These are phyloP conservation scores for Colletotrichum horii DNA, from an alignment of 2,329 filamentous ascomycete species.

Conservation along the genomic window DNA sequence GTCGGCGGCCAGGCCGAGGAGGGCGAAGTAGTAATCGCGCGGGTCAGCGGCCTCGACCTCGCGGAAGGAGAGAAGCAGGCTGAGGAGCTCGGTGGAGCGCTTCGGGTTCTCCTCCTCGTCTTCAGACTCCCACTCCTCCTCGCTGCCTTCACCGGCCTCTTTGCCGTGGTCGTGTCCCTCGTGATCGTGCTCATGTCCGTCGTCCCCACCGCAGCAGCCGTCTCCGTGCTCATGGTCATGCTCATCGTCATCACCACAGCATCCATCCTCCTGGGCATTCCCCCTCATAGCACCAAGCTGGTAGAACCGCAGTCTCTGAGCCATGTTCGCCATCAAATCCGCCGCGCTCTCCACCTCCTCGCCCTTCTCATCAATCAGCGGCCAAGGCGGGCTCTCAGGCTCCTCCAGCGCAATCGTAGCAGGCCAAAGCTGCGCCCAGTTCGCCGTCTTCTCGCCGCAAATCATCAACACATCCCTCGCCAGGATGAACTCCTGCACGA, in stretches of 20 bases:
- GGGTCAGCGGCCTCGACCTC: conserved; percentile 21
- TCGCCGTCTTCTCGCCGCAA: conserved; percentile 24
- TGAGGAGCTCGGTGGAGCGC: conserved; percentile 16
- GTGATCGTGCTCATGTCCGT: not conserved
- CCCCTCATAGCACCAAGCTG: conserved; percentile 18
- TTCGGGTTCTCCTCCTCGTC: not conserved
- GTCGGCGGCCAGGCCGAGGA: conserved; percentile 18
- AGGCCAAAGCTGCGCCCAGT: conserved; percentile 14
- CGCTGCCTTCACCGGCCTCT: not conserved
- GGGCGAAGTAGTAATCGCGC: conserved; percentile 17
- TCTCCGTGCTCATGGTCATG: conserved; percentile 4
- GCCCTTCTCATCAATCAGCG: conserved; percentile 3
- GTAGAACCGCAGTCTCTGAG: conserved; percentile 13
- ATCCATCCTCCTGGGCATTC: not conserved
- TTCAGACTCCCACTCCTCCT: conserved; percentile 9
- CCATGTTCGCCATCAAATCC: conserved; percentile 20
- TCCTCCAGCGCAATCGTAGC: conserved; percentile 16
- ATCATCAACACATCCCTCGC: conserved; percentile 25
- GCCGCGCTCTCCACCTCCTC: conserved; percentile 13
- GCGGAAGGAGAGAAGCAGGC: conserved; percentile 18
- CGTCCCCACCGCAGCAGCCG: not conserved
- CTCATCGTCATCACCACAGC: not conserved
- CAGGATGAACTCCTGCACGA: conserved; percentile 31
- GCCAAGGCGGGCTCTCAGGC: conserved; percentile 18
- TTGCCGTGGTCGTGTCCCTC: not conserved